Evolutionary conservation across 2,329 filamentous ascomycete genomes (phyloP), one percentile per base, ranked within the genome.

Genomic region (Talaromyces funiculosus): DNA sequence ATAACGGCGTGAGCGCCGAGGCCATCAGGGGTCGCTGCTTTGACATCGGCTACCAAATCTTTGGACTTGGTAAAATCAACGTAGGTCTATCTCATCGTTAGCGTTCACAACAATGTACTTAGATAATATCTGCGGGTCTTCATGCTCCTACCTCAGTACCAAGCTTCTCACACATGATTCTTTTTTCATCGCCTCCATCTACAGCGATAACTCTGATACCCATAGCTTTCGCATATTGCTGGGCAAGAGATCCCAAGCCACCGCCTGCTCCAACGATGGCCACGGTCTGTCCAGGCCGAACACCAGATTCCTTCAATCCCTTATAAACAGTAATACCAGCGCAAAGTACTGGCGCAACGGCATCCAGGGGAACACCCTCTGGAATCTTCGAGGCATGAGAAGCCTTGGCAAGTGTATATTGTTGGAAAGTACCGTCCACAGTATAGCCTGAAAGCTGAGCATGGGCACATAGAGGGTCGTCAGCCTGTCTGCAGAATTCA

Each of bases 171-270:
- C 79, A 74, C 79, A 92, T 84, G 63, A 83, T 78, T 70, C 79
- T 82, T 84, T 96, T 96, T 77, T 93, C 90, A 2, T 86, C 84
- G 49, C 92, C 92, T 45, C 84, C 85, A 69, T 96, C 92, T 65
- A 96, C 90, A 66, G 88, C 91, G 68, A 96, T 86, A 65, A 86
- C 80, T 66, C 86, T 81, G 53, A 96, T 78, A 62, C 92, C 91
- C 90, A 96, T 95, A 35, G 92, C 92, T 75, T 88, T 90, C 53
- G 90, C 91, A 77, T 96, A 96, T 78, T 97, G 92, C 66, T 89
- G 82, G 14, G 91, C 92, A 62, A 95, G 80, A 51, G 84, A 87
- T 22, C 90, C 91, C 55, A 96, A 83, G 69, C 90, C 90, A 75
- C 91, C 91, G 64, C 90, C 90, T n/a, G 90, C 91, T 72, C 92